Evolutionary conservation across 2,329 filamentous ascomycete species (phyloP).

Genomic region (Cadophora sp.): DNA sequence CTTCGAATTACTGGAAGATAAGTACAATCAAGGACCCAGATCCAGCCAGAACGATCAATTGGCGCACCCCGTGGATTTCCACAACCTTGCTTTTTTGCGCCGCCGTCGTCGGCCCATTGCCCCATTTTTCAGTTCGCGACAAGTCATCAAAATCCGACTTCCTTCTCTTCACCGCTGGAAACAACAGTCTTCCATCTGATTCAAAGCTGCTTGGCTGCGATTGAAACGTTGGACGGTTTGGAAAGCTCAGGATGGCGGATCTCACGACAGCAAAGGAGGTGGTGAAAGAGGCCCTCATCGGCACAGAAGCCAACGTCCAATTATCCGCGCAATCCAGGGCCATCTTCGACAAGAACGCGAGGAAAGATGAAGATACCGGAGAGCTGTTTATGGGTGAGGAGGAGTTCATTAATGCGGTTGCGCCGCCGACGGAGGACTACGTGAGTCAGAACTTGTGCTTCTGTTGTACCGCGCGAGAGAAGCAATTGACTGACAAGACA

Average conservation of each 20-base stretch:
- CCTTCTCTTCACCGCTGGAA: constrained; percentile 12
- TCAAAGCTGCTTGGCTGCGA: background rate
- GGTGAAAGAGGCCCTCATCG: constrained; percentile 82
- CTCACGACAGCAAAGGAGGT: constrained; percentile 54
- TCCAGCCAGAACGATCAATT: constrained; percentile 20
- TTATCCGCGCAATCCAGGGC: constrained; percentile 77
- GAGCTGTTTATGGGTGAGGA: constrained; percentile 82
- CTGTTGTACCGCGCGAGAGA: background rate
- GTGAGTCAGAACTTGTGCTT: constrained; percentile 62
- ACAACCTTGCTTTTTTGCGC: constrained; percentile 27
- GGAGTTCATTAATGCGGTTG: constrained; percentile 91
- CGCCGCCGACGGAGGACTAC: constrained; percentile 86
- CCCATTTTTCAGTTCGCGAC: constrained; percentile 25
- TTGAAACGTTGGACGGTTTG: constrained; percentile 17
- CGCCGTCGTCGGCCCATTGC: constrained; percentile 13
- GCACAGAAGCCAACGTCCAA: constrained; percentile 60
- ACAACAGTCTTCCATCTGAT: background rate
- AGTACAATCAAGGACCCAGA: background rate
- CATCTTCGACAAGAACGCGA: constrained; percentile 78
- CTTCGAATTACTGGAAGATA: background rate
- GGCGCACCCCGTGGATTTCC: constrained; percentile 15
- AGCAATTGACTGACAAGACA: constrained; percentile 39
- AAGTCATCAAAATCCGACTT: constrained; percentile 5
- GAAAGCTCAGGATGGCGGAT: constrained; percentile 38
- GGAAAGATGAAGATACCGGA: constrained; percentile 75